Base-by-base conservation (phyloP, 2,329 filamentous ascomycete genomes). In the Aspergillus viridinutans region DNA sequence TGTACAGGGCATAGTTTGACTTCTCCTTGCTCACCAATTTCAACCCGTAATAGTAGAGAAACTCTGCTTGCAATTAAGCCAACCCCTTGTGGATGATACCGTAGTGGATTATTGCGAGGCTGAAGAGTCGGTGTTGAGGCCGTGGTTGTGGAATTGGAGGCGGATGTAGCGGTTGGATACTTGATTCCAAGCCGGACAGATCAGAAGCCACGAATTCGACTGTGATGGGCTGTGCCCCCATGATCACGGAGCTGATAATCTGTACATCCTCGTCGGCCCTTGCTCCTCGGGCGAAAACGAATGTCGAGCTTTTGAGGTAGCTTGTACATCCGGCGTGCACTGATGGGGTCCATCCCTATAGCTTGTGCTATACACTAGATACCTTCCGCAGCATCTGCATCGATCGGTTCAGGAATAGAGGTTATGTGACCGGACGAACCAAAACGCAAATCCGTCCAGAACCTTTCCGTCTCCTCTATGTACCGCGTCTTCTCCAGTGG, bases 401-500 rank as follows among this genome's bases (percentile, higher is more conserved):
- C 28, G 10, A 29, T 29, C 9, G 28, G 9, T 12, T 29, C 28
- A 43, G 29, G 29, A 5, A 32, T 32, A 32, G 29, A 32, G 29
- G 29, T 32, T 32, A 32, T 32, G 12, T 4, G 29, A 32, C 29
- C 29, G 12, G 6, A 43, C 40, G 20, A 14, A 17, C 40, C 29
- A 32, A 14, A 21, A 43, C 40, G 40, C 40, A n/a, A n/a, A 5
- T 53, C 43, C 8, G 9, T 53, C 61, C 61, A 63, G 47, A 63
- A 62, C 4, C 38, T 10, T 32, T 40, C 25, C 25, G 54, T 62
- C 48, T 61, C 49, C 2, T 45, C 25, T 21, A 54, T 35, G 53
- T 60, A 61, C n/a, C 35, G 40, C 4, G 59, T 63, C 5, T 49
- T 10, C 26, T 60, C 59, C 2, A 57, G 26, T 1, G 54, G 43